Conservation (phyloP, 345 rosid species). For the Angophora floribunda region DNA sequence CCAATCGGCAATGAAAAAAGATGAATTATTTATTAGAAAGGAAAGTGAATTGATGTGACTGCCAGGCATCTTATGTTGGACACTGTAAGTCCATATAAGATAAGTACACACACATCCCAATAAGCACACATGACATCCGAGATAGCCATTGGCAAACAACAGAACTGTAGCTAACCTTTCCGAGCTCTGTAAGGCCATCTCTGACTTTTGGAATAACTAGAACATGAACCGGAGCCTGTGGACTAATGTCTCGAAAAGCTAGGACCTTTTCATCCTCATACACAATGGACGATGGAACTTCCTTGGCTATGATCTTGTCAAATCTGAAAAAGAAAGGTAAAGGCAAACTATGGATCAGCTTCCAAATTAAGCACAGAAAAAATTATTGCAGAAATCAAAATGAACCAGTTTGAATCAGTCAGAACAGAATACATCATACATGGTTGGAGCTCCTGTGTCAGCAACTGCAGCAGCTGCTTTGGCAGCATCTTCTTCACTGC, state of each 20-base stretch:
- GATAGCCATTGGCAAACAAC: not conserved
- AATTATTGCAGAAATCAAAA: not conserved
- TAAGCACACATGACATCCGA: not conserved
- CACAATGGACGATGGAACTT: conserved; percentile 73
- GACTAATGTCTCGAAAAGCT: conserved; percentile 74
- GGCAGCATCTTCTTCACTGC: conserved; percentile 77
- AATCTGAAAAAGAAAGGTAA: conserved; percentile 25
- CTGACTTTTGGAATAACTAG: conserved; percentile 72
- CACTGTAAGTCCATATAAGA: not conserved
- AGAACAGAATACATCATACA: conserved; percentile 30
- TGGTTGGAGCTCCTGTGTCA: conserved; percentile 70
- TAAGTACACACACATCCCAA: not conserved
- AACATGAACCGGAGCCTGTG: conserved; percentile 94
- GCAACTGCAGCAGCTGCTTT: conserved; percentile 57
- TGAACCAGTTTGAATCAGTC: conserved; percentile 13
- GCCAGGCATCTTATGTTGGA: not conserved
- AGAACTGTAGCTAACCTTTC: conserved; percentile 31
- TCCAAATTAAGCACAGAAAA: not conserved
- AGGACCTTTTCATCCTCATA: conserved; percentile 92
- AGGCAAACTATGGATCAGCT: not conserved
- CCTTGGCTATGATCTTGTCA: conserved; percentile 88
- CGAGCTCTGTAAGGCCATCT: conserved; percentile 70
- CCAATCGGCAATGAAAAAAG: not conserved
- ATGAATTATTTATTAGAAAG: not conserved
- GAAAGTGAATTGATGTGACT: not conserved